A percentile compares a stretch with the other conserved stretches of the same genome.
phyloP scores from a whole-genome alignment of 2,329 filamentous ascomycete genomes.

The Sclerotinia nivalis region DNA sequence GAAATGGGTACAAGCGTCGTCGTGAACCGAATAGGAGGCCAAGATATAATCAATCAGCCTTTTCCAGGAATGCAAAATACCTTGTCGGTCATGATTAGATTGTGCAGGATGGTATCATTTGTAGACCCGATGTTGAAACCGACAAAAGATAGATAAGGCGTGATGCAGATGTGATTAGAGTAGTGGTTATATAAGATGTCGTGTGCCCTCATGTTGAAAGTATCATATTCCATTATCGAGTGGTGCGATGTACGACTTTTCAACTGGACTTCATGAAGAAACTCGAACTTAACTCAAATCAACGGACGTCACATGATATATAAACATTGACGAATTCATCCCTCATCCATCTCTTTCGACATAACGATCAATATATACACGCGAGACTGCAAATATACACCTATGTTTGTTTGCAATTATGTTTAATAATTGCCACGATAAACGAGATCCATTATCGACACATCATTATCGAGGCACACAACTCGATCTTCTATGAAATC shows the following conservation, averaged over 20 bases:
- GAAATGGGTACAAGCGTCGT: neutral
- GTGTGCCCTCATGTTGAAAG: neutral
- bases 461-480: neutral
- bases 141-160: constrained; percentile 5
- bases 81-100: constrained; percentile 24
- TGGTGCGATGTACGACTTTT: neutral
- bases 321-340: neutral
- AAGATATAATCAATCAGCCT: constrained; percentile 19
- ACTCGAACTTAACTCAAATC: neutral
- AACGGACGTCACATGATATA: constrained; percentile 13
- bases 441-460: constrained; percentile 3
- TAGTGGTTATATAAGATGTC: constrained; percentile 16
- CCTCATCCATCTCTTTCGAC: too few species aligned
- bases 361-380: neutral
- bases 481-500: neutral
- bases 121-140: constrained; percentile 17
- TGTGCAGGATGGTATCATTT: constrained; percentile 24
- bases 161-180: constrained; percentile 13
- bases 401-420: neutral
- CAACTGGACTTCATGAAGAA: neutral
- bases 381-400: too few species aligned
- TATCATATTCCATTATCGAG: neutral
- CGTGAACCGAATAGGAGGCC: constrained; percentile 22
- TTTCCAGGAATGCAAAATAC: constrained; percentile 14
- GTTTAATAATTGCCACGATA: neutral